Evolutionary conservation across 1,284 basidiomycete genomes (phyloP), one percentile per base, ranked within the genome.

Genomic region (Lentinus polychrous): DNA sequence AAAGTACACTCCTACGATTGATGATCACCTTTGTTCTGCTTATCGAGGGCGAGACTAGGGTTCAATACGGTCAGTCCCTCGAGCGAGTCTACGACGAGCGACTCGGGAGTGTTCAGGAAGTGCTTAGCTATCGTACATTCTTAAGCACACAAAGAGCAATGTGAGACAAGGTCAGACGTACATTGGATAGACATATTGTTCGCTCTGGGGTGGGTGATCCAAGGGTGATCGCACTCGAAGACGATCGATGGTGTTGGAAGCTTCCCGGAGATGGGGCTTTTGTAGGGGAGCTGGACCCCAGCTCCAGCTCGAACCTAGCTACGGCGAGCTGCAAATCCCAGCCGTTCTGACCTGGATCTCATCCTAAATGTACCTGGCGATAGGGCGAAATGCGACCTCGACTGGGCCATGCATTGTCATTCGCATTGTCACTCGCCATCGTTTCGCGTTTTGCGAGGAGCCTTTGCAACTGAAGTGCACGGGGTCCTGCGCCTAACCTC

Each of bases 31-130:
- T 80, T 88, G 62, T 83, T 76, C 27, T 70, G 66, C 4, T 69
- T 66, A 63, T 94, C 89, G 45, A 93, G 68, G 20, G 75, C 70
- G 48, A 93, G 66, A 39, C 76, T 69, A 0, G 88, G 83, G 62
- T 94, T 93, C 46, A 86, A 59, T 1, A 74, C 72, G 50, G 79
- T 80, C 20, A 94, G 69, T 3, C 91, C 91, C 51, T 74, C 68
- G 33, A 94, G 76, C 0, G 89, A 83, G 60, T 94, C 87, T 40
- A 82, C 62, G 18, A 93, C 90, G 38, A 93, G 76, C 4, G 77
- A 73, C 37, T 79, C 68, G 2, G 88, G 73, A 3, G 74, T 64
- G 62, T 91, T 91, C 49, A 88, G 54, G 55, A 93, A 79, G 68
- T 93, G 91, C 59, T 92, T 92, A 54, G 72, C 73, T 73, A 52